A percentile compares a stretch with the other conserved stretches of the same genome.
These are phyloP conservation scores for Fistulinella prunicolor DNA, from an alignment of 768 basidiomycete species.

Conservation along the genomic window DNA sequence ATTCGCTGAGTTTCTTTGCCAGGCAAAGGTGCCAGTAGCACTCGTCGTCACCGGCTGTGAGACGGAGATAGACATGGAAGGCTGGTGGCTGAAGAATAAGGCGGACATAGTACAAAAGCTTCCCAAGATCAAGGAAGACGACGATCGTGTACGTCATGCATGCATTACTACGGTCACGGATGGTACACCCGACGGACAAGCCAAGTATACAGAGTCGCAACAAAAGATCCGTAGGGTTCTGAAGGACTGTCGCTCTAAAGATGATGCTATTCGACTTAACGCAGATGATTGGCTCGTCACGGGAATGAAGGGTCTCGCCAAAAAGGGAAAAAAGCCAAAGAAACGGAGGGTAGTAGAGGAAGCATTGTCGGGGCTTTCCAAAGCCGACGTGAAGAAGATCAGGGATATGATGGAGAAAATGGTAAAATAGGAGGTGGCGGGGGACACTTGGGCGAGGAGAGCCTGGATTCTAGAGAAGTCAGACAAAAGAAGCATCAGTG, in stretches of 20 bases:
- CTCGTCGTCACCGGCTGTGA: conserved; percentile 33
- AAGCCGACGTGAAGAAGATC: neutral
- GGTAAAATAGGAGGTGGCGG: too few relatives aligned
- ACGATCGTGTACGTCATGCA: conserved; percentile 17
- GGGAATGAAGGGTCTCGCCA: neutral
- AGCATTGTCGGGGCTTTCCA: neutral
- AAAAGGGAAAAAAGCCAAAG: neutral
- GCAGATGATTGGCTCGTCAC: neutral
- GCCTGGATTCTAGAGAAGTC: too few relatives aligned
- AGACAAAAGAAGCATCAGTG: too few relatives aligned
- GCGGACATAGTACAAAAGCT: too few relatives aligned
- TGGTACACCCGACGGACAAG: neutral
- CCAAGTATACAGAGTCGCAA: conserved; percentile 15
- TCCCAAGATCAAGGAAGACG: neutral
- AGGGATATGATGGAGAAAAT: neutral
- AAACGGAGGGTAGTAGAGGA: neutral
- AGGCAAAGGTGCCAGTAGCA: conserved; percentile 31
- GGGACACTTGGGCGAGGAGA: too few relatives aligned
- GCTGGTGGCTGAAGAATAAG: neutral
- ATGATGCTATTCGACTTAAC: neutral
- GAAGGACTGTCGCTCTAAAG: neutral
- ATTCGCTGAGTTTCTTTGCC: conserved; percentile 36
- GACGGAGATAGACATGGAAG: conserved; percentile 8
- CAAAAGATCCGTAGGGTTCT: conserved; percentile 10
- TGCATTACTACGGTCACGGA: conserved; percentile 16